Conservation (phyloP, 495 filamentous ascomycete species). For the Articulospora tetracladia region DNA sequence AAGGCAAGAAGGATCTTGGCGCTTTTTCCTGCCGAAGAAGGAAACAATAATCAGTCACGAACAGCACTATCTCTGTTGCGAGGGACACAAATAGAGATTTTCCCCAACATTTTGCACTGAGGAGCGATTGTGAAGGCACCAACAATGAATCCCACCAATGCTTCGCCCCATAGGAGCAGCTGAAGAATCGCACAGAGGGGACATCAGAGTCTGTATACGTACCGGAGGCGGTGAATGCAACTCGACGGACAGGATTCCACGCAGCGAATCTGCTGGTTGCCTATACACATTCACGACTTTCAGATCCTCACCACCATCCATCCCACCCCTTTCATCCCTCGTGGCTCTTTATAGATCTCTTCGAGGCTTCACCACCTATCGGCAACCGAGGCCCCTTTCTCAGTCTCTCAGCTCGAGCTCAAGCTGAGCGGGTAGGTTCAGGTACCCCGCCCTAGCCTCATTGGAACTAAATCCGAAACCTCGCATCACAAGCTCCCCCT, state of each 20-base stretch:
- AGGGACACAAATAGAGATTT: too few species aligned
- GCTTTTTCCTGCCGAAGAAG: too few species aligned
- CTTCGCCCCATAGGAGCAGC: too few species aligned
- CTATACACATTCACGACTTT: background rate
- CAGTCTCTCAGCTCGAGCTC: background rate
- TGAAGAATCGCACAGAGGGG: too few species aligned
- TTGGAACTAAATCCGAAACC: slow-evolving; percentile 11
- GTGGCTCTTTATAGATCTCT: background rate
- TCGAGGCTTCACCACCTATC: background rate
- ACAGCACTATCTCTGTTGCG: too few species aligned
- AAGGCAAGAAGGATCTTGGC: too few species aligned
- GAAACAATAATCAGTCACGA: too few species aligned
- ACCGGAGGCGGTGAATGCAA: background rate
- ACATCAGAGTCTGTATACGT: background rate
- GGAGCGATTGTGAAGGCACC: too few species aligned
- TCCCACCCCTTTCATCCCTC: background rate
- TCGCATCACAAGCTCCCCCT: slow-evolving; percentile 5
- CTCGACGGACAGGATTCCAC: background rate
- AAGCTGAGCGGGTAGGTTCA: background rate
- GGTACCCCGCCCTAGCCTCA: slow-evolving; percentile 2
- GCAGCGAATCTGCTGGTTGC: background rate
- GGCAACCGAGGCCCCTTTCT: slow-evolving; percentile 4
- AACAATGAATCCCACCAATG: too few species aligned
- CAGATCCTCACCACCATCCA: background rate
- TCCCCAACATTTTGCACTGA: too few species aligned